Evolutionary conservation across 75 land plant genomes (phyloP).

Genomic region (Cryptomeria japonica): DNA sequence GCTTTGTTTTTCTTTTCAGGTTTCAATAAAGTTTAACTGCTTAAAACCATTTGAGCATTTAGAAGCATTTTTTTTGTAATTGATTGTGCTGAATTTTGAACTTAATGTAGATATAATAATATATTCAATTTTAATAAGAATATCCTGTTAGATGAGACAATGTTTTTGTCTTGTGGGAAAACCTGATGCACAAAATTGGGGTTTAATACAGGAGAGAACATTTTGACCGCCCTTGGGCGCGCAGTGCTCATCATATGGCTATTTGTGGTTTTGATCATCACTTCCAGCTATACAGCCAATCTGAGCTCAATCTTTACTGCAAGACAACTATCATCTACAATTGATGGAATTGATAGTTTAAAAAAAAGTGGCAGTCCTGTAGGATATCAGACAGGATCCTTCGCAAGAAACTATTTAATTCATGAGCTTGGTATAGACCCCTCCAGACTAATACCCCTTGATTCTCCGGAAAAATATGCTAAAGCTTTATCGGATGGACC

Average conservation of each 20-base stretch:
- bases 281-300: slow-evolving; percentile 87
- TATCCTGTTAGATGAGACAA: neutral
- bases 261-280: slow-evolving; percentile 82
- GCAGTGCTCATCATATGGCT: slow-evolving; percentile 78
- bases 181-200: neutral
- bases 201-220: slow-evolving; percentile 56
- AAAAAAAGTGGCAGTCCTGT: slow-evolving; percentile 55
- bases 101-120: neutral
- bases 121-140: neutral
- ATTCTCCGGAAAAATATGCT: slow-evolving; percentile 44
- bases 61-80: neutral
- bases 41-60: neutral
- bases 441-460: slow-evolving; percentile 45
- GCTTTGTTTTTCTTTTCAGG: neutral
- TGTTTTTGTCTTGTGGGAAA: neutral
- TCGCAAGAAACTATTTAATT: slow-evolving; percentile 70
- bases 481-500: slow-evolving; percentile 58
- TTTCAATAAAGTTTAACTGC: neutral
- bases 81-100: neutral
- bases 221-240: slow-evolving; percentile 64
- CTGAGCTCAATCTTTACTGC: slow-evolving; percentile 84
- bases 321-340: slow-evolving; percentile 61
- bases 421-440: slow-evolving; percentile 59
- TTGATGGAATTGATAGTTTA: slow-evolving; percentile 70
- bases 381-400: slow-evolving; percentile 83